A percentile compares a stretch with the other conserved stretches of the same genome.
Conservation (phyloP, 2,329 filamentous ascomycete genomes). For the Xylaria sp. region DNA sequence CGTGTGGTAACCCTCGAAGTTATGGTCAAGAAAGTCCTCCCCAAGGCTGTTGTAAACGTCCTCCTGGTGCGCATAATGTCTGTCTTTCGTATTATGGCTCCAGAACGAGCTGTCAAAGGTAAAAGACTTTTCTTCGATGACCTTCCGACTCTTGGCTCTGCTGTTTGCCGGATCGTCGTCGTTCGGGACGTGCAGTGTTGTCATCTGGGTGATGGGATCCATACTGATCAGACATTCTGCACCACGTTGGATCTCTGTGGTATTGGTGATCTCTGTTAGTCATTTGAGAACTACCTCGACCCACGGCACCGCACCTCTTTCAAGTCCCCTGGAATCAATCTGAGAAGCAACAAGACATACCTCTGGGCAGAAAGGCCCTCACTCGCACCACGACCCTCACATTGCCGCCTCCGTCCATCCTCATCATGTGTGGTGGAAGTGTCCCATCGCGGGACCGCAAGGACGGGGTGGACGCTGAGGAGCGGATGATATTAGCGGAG, state of each 20-base stretch:
- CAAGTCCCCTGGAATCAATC: background rate
- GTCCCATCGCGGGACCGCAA: slow-evolving; percentile 77
- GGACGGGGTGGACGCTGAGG: slow-evolving; percentile 82
- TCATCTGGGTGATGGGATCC: slow-evolving; percentile 87
- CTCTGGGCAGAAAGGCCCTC: slow-evolving; percentile 80
- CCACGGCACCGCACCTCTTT: slow-evolving; percentile 10
- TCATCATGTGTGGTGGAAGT: slow-evolving; percentile 65
- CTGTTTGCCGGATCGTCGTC: slow-evolving; percentile 65
- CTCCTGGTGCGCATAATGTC: slow-evolving; percentile 90
- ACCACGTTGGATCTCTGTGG: slow-evolving; percentile 83
- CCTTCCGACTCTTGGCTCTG: slow-evolving; percentile 74
- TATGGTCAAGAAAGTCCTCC: slow-evolving; percentile 97
- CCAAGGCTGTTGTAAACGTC: slow-evolving; percentile 94
- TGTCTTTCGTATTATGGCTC: slow-evolving; percentile 83
- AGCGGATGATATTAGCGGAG: slow-evolving; percentile 55
- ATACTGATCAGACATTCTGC: slow-evolving; percentile 90
- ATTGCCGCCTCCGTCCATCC: slow-evolving; percentile 75
- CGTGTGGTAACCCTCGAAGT: slow-evolving; percentile 98
- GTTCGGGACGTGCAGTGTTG: slow-evolving; percentile 78
- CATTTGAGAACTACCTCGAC: slow-evolving; percentile 25
- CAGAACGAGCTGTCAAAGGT: slow-evolving; percentile 99
- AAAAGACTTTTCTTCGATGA: slow-evolving; percentile 88
- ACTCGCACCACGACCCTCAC: slow-evolving; percentile 86
- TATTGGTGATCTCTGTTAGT: slow-evolving; percentile 28
- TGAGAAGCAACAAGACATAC: slow-evolving; percentile 57